Evolutionary conservation across 257 asterid genomes (phyloP).

Genomic region (Nemophila menziesii): DNA sequence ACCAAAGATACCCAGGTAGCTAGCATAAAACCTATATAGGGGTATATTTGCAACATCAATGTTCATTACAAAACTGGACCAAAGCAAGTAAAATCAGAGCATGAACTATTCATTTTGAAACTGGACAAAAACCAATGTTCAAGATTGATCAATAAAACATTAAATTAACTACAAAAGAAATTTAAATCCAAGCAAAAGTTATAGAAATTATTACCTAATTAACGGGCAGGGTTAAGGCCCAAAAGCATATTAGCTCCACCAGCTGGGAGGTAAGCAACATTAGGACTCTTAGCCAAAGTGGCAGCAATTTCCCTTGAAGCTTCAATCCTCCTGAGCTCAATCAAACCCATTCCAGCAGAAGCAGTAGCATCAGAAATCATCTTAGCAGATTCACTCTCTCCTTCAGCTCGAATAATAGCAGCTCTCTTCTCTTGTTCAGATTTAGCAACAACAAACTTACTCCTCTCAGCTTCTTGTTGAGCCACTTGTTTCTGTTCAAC

Average conservation of each 20-base stretch:
- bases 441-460: constrained; percentile 80
- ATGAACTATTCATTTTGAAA: no score
- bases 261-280: constrained; percentile 28
- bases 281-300: constrained; percentile 30
- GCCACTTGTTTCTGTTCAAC: constrained; percentile 99
- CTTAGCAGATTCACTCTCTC: constrained; percentile 41
- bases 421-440: constrained; percentile 54
- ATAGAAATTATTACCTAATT: constrained; percentile 4
- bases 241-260: constrained; percentile 27
- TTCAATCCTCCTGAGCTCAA: constrained; percentile 31
- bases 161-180: background rate
- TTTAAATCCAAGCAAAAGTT: background rate
- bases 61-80: no score
- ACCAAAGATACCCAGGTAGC: no score
- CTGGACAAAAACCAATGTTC: background rate
- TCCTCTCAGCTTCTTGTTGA: constrained; percentile 96
- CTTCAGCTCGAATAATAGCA: constrained; percentile 30
- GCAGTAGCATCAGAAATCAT: constrained; percentile 38
- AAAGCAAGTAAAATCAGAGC: no score
- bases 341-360: constrained; percentile 32
- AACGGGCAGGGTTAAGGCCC: constrained; percentile 31
- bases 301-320: constrained; percentile 38
- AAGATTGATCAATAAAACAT: background rate
- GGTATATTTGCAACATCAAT: no score
- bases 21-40: no score